A percentile compares a stretch with the other conserved stretches of the same genome.
phyloP scores from a whole-genome alignment of 331 rosid genomes.

The Pyrus hybrid region DNA sequence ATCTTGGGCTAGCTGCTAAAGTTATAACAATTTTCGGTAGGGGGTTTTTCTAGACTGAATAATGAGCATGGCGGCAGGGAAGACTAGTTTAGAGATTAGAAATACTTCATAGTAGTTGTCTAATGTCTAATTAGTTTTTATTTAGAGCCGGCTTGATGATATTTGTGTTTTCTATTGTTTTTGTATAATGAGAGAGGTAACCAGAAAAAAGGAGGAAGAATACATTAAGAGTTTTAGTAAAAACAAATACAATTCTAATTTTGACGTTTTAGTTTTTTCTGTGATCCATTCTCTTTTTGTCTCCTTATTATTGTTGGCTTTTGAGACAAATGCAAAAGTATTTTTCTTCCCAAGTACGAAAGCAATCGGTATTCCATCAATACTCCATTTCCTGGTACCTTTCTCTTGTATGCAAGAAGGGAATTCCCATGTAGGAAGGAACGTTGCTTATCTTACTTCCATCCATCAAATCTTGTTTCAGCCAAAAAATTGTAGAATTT shows the following conservation, averaged over 20 bases:
- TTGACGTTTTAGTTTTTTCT: neutral
- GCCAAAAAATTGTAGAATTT: neutral
- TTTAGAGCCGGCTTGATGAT: neutral
- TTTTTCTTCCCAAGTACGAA: neutral
- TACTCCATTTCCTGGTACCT: neutral
- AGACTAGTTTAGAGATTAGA: neutral
- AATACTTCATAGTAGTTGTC: neutral
- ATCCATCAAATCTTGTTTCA: neutral
- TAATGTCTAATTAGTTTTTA: neutral
- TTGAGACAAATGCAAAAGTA: neutral
- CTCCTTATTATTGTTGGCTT: neutral
- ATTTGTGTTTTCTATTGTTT: neutral
- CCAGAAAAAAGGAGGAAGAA: neutral
- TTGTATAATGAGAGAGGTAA: neutral
- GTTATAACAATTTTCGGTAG: neutral
- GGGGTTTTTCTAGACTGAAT: neutral
- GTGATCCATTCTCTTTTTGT: neutral
- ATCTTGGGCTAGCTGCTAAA: neutral
- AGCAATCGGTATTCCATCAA: neutral
- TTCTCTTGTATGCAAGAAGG: neutral
- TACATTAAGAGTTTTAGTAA: neutral
- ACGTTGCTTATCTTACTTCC: neutral
- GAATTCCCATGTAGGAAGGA: neutral
- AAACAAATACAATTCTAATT: neutral
- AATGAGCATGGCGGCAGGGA: neutral